A percentile compares a stretch with the other conserved stretches of the same genome.
Evolutionary conservation across 1,139 yeast species (phyloP).

Genomic region (Pichia sp.): DNA sequence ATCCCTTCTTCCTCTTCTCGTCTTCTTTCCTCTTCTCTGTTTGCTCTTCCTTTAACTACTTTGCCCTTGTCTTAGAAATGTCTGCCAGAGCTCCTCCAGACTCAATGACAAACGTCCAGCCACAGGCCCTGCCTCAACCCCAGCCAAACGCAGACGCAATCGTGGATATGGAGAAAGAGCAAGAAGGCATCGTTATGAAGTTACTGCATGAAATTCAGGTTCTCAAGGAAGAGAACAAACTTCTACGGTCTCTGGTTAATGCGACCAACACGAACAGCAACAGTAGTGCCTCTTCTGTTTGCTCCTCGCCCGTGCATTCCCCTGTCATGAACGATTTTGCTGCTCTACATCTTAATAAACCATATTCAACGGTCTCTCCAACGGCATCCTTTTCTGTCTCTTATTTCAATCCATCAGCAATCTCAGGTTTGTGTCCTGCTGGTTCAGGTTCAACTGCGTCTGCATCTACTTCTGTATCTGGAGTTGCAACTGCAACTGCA

Average conservation of each 20-base stretch:
- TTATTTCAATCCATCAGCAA: no score
- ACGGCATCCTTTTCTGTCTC: not conserved
- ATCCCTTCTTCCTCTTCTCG: not conserved
- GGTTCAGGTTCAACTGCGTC: no score
- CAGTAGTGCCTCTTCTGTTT: not conserved
- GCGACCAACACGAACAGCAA: not conserved
- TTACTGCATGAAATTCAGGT: constrained; percentile 48
- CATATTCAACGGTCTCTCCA: not conserved
- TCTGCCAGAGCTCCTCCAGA: not conserved
- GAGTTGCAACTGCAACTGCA: constrained; percentile 1
- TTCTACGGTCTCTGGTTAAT: constrained; percentile 21
- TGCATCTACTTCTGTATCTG: not conserved
- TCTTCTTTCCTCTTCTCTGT: no score
- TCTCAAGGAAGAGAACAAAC: constrained; percentile 45
- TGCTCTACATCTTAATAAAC: not conserved
- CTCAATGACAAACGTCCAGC: not conserved
- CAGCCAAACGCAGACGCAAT: constrained; percentile 27
- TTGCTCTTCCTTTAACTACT: no score
- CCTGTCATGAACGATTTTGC: not conserved
- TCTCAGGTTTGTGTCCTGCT: no score
- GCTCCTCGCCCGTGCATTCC: constrained; percentile 12
- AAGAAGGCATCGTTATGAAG: constrained; percentile 56
- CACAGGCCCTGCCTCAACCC: not conserved
- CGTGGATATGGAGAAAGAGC: constrained; percentile 62
- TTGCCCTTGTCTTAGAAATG: no score